Percentiles rank a stretch among this genome's conserved stretches.
phyloP scores from a whole-genome alignment of 2,329 filamentous ascomycete genomes.

The Calonectria crousiana region DNA sequence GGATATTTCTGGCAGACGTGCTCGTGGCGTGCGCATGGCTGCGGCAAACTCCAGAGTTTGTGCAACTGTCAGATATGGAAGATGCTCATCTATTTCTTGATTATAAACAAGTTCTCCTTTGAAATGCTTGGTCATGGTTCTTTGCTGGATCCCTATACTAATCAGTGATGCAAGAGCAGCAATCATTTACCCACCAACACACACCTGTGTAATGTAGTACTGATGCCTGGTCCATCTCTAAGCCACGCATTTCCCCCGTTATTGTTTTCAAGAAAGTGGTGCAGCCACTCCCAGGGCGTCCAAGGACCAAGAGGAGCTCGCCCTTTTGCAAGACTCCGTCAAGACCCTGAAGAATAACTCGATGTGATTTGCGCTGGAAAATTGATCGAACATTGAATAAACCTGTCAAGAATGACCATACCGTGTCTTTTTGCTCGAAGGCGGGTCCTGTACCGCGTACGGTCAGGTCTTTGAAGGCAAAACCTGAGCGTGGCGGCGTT shows the following conservation, averaged over 20 bases:
- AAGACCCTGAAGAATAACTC: constrained; percentile 9
- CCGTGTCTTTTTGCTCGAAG: constrained; percentile 5
- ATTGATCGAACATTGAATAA: neutral
- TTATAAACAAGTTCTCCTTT: constrained; percentile 22
- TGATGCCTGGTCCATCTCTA: constrained; percentile 4
- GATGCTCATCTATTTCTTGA: constrained; percentile 17
- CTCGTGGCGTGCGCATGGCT: constrained; percentile 54
- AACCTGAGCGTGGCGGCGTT: constrained; percentile 12
- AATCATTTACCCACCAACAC: neutral
- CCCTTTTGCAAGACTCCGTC: constrained; percentile 5
- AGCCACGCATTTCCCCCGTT: constrained; percentile 4
- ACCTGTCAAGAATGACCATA: neutral
- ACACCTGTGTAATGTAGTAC: constrained; percentile 18
- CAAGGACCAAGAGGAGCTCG: constrained; percentile 15
- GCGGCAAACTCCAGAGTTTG: constrained; percentile 24
- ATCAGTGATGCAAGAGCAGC: constrained; percentile 55
- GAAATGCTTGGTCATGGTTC: constrained; percentile 3
- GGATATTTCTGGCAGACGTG: neutral
- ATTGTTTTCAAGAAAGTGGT: constrained; percentile 23
- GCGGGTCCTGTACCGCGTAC: neutral
- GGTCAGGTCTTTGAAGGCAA: neutral
- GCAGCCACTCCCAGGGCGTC: constrained; percentile 12
- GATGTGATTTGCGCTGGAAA: neutral
- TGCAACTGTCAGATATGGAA: constrained; percentile 14
- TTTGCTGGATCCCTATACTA: neutral